Percentiles rank a stretch among this genome's conserved stretches.
These are phyloP conservation scores for Sequoia sempervirens DNA, from an alignment of 75 land plant genomes.

Conservation along the genomic window DNA sequence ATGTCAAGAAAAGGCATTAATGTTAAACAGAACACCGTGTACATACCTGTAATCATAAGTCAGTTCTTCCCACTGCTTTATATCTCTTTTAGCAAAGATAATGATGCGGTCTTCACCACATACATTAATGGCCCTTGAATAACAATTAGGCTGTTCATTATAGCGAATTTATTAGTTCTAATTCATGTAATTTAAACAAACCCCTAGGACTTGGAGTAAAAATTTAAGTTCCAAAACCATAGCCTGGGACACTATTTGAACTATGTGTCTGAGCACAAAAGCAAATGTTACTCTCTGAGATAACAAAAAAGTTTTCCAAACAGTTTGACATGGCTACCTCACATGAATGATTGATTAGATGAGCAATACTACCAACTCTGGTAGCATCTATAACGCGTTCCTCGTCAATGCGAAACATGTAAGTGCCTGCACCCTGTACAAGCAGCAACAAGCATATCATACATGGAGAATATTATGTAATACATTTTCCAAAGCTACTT, in stretches of 20 bases:
- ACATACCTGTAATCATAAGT: slow-evolving; percentile 95
- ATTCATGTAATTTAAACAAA: neutral
- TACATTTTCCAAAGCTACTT: neutral
- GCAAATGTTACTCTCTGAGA: neutral
- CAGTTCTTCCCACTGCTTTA: slow-evolving; percentile 79
- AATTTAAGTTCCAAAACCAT: neutral
- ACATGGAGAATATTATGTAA: neutral
- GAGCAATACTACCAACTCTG: slow-evolving; percentile 92
- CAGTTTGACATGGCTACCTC: slow-evolving; percentile 46
- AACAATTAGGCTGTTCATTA: slow-evolving; percentile 91
- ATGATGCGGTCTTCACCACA: slow-evolving; percentile 87
- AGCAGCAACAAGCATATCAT: neutral
- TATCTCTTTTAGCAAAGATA: slow-evolving; percentile 95
- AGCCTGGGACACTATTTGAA: neutral
- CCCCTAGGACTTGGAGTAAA: neutral
- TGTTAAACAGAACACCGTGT: neutral
- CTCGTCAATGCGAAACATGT: slow-evolving; percentile 94
- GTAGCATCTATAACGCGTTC: slow-evolving; percentile 98
- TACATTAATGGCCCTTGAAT: slow-evolving; percentile 80
- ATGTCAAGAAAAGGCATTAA: neutral
- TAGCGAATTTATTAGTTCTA: neutral
- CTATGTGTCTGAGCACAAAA: slow-evolving; percentile 2
- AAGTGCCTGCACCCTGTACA: slow-evolving; percentile 96
- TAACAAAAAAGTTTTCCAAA: neutral
- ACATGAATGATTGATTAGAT: slow-evolving; percentile 97